Evolutionary conservation across 805 yeast species (phyloP).

Genomic region (Saturnispora besseyi): DNA sequence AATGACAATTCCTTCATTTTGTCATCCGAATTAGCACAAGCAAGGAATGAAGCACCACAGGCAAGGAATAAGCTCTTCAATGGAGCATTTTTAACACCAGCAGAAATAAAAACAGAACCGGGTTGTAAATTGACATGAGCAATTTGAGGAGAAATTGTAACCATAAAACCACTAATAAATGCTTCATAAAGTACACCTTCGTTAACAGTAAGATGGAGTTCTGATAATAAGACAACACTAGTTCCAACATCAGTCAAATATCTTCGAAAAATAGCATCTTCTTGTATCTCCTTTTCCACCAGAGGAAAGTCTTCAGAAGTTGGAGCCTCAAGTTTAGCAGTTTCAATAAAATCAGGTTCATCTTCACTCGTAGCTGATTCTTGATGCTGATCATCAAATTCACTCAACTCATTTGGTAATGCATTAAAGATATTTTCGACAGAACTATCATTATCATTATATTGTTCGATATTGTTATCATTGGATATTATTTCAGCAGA

Average conservation of each 20-base stretch:
- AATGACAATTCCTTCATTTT: slow-evolving; percentile 20
- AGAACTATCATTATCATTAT: not conserved
- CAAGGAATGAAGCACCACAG: slow-evolving; percentile 34
- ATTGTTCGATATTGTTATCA: not conserved
- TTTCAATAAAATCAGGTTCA: not conserved
- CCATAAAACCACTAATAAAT: slow-evolving; percentile 34
- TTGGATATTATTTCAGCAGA: not conserved
- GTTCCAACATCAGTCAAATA: slow-evolving; percentile 16
- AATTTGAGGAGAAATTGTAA: slow-evolving; percentile 33
- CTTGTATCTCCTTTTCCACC: slow-evolving; percentile 9
- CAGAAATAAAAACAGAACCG: slow-evolving; percentile 32
- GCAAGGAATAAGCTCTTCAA: slow-evolving; percentile 30
- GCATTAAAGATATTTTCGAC: not conserved
- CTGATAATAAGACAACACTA: slow-evolving; percentile 13
- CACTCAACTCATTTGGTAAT: not conserved
- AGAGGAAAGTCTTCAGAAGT: not conserved
- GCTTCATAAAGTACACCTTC: slow-evolving; percentile 25
- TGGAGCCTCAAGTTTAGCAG: not conserved
- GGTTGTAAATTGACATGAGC: slow-evolving; percentile 35
- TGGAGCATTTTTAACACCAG: slow-evolving; percentile 24
- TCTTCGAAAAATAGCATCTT: slow-evolving; percentile 20
- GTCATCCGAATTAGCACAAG: slow-evolving; percentile 15
- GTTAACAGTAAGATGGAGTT: slow-evolving; percentile 12
- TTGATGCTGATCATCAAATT: not conserved
- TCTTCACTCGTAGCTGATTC: not conserved